A percentile compares a stretch with the other conserved stretches of the same genome.
These are phyloP conservation scores for Hydnum rufescens DNA, from an alignment of 768 basidiomycete species.

Conservation along the genomic window DNA sequence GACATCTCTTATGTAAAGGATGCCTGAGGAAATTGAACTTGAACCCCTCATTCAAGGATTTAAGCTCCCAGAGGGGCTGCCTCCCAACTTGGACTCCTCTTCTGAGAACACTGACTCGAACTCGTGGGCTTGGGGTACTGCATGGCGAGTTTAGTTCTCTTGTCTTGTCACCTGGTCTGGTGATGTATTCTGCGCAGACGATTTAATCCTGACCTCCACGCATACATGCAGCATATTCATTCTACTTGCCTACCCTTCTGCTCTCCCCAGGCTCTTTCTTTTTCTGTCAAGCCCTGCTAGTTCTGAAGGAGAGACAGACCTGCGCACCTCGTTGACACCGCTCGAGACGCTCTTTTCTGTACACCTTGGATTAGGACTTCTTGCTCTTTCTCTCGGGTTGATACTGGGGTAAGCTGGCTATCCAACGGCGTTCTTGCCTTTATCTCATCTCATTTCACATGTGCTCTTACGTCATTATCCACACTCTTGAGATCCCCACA, in stretches of 20 bases:
- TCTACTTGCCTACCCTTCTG: constrained; percentile 11
- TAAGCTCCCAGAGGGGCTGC: not conserved
- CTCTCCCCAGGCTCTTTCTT: constrained; percentile 22
- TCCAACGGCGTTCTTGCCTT: not conserved
- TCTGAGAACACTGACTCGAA: not conserved
- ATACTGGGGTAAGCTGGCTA: constrained; percentile 33
- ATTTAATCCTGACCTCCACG: not conserved
- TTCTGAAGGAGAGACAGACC: constrained; percentile 25
- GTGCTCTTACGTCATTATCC: constrained; percentile 2
- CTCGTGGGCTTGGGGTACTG: constrained; percentile 9
- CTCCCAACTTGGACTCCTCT: not conserved
- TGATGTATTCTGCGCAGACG: not conserved
- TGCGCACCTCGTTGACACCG: constrained; percentile 30
- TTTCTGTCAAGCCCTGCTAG: constrained; percentile 45
- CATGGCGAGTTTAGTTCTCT: not conserved
- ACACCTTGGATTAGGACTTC: constrained; percentile 45
- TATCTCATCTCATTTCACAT: constrained; percentile 6
- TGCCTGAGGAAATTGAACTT: constrained; percentile 1
- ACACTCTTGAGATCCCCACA: not conserved
- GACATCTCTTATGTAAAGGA: no score
- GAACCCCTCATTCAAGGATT: not conserved
- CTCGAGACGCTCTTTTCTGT: constrained; percentile 49
- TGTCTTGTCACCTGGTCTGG: not conserved
- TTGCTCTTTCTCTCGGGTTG: constrained; percentile 33
- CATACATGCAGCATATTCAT: not conserved